phyloP scores from a whole-genome alignment of 1,284 basidiomycete genomes.

The Tremellales sp. region DNA sequence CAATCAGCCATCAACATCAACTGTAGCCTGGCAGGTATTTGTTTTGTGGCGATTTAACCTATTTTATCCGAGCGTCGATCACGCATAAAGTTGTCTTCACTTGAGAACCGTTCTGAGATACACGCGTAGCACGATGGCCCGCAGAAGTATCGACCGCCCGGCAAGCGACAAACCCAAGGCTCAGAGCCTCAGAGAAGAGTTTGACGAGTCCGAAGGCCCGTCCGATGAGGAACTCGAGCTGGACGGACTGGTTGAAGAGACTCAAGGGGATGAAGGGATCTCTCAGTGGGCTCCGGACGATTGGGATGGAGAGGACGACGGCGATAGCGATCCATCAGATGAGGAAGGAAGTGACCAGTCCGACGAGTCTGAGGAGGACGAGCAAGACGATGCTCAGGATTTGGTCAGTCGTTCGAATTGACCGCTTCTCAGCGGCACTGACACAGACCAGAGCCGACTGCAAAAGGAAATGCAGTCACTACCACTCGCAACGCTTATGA shows the following conservation, averaged over 20 bases:
- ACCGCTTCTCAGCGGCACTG: background rate
- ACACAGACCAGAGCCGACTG: slow-evolving; percentile 12
- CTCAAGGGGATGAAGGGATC: too few relatives aligned
- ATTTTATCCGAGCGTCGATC: background rate
- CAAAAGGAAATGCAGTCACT: slow-evolving; percentile 25
- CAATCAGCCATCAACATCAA: background rate
- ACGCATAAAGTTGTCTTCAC: too few relatives aligned
- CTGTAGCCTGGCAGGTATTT: background rate
- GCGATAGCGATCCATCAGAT: slow-evolving; percentile 12
- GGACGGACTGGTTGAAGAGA: slow-evolving; percentile 30
- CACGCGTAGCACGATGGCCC: too few relatives aligned
- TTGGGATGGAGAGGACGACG: slow-evolving; percentile 31
- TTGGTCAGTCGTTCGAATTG: slow-evolving; percentile 19
- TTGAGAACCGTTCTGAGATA: too few relatives aligned
- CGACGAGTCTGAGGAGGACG: slow-evolving; percentile 24
- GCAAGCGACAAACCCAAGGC: too few relatives aligned
- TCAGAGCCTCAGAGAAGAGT: slow-evolving; percentile 24
- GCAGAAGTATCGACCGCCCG: too few relatives aligned
- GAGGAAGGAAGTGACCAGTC: background rate
- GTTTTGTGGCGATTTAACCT: background rate
- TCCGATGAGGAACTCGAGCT: slow-evolving; percentile 42
- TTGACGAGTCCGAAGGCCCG: slow-evolving; percentile 33
- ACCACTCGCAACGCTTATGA: slow-evolving; percentile 27
- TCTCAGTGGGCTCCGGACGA: slow-evolving; percentile 43
- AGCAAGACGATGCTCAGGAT: slow-evolving; percentile 36